These are phyloP conservation scores for Aspergillus candidus DNA, from an alignment of 2,329 filamentous ascomycete genomes.

Conservation along the genomic window DNA sequence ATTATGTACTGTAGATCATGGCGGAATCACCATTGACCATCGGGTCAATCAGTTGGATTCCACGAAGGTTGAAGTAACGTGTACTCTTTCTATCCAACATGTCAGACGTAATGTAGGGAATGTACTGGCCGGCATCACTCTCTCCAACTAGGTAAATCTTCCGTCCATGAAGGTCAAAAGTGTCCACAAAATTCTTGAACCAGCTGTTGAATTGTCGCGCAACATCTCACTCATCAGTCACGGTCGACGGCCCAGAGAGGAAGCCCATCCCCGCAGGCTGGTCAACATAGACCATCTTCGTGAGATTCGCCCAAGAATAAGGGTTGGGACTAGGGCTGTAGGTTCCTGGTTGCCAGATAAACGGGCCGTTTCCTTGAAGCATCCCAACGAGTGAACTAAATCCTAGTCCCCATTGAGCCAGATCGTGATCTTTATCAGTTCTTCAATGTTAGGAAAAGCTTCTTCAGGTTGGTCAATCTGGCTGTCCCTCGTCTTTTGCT, in stretches of 20 bases:
- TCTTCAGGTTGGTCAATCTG: not conserved
- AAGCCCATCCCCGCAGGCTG: conserved; percentile 58
- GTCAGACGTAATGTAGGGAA: conserved; percentile 66
- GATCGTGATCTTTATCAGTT: conserved; percentile 23
- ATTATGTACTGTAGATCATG: conserved; percentile 41
- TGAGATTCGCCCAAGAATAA: conserved; percentile 65
- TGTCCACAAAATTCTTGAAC: conserved; percentile 68
- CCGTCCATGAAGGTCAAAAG: conserved; percentile 60
- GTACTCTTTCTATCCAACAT: conserved; percentile 65
- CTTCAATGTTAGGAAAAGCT: too few species aligned
- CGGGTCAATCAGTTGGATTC: conserved; percentile 68
- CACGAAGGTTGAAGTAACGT: conserved; percentile 61
- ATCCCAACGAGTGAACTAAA: conserved; percentile 60
- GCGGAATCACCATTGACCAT: conserved; percentile 51
- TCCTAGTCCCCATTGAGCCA: conserved; percentile 49
- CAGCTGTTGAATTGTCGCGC: conserved; percentile 70
- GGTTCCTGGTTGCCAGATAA: conserved; percentile 64
- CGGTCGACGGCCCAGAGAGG: conserved; percentile 57
- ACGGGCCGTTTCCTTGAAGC: conserved; percentile 69
- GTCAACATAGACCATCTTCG: conserved; percentile 62
- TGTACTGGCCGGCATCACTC: conserved; percentile 62
- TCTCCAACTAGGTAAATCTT: conserved; percentile 71
- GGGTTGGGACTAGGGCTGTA: conserved; percentile 58
- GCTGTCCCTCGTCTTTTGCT: conserved; percentile 34
- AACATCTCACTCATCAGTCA: conserved; percentile 60